Conservation (phyloP, 768 basidiomycete genomes). For the Saitozyma sp. region DNA sequence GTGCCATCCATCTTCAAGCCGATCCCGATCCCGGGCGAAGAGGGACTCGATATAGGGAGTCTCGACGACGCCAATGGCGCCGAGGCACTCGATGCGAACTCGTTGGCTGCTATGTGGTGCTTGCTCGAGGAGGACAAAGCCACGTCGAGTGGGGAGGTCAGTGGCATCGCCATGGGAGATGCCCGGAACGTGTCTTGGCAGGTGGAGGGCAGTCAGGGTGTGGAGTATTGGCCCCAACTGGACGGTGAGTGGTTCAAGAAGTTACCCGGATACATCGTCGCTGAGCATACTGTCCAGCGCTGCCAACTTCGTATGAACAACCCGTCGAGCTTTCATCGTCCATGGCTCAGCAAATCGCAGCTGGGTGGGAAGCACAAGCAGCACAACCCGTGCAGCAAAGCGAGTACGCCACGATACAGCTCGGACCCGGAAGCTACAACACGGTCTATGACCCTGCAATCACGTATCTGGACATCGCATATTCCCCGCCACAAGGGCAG, state of each 20-base stretch:
- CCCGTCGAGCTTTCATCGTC: slow-evolving; percentile 9
- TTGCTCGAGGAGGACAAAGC: slow-evolving; percentile 18
- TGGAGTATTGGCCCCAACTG: slow-evolving; percentile 12
- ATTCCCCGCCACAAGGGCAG: too few relatives aligned
- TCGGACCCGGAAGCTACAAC: neutral
- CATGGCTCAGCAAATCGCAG: slow-evolving; percentile 10
- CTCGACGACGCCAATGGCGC: slow-evolving; percentile 5
- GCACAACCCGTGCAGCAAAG: neutral
- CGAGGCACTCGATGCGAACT: slow-evolving; percentile 18
- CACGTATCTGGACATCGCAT: too few relatives aligned
- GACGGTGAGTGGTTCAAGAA: slow-evolving; percentile 14
- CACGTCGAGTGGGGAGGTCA: slow-evolving; percentile 1
- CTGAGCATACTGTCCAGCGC: neutral
- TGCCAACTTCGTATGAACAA: slow-evolving; percentile 9
- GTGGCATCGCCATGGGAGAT: neutral
- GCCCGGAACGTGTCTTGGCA: neutral
- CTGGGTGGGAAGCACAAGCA: slow-evolving; percentile 2
- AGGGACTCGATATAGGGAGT: slow-evolving; percentile 5
- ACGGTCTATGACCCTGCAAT: neutral
- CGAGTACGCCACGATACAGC: neutral
- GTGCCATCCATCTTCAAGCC: slow-evolving; percentile 34
- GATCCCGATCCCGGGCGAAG: slow-evolving; percentile 17
- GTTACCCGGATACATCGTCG: neutral
- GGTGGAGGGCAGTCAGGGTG: neutral
- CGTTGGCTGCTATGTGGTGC: slow-evolving; percentile 36